Evolutionary conservation across 129 eudicot genomes (phyloP), one percentile per base, ranked within the genome.

Genomic region (Erigeron canadensis): DNA sequence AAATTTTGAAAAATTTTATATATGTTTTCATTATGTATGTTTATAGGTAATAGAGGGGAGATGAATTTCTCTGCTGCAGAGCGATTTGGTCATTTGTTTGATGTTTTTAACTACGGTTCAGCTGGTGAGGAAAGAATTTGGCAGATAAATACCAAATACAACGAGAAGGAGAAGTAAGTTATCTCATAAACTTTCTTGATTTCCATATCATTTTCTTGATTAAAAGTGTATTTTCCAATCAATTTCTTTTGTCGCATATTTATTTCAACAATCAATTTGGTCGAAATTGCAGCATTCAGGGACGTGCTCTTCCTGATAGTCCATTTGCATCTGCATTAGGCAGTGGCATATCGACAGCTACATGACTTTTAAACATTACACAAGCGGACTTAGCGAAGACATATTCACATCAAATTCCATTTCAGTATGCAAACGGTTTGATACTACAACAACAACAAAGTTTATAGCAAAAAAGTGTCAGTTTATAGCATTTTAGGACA

Each of bases 81-180:
- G 70, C 80, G 67, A 39, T 84, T 84, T 77, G 83, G 79, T 72
- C 77, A 80, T 68, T 75, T 84, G 41, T 60, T 84, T 19, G 87
- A 81, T 56, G 86, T 71, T 78, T 75, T 84, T 39, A 82, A 86
- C 47, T 72, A 69, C 66, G 86, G 76, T 3, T 70, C 87, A 28
- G 21, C 70, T 67, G 74, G 62, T n/a, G 89, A 78, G 38, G 82
- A 78, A 67, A 82, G 78, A 72, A 54, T 71, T 71, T 75, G 83
- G 83, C 79, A 61, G 70, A 73, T 77, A 67, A 75, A 74, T 23
- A 78, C 83, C 46, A 75, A 75, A 39, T 82, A 70, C 63, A 63
- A 63, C 39, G 86, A 86, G 48, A 88, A 84, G 61, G 96, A 84
- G 70, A 89, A 88, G 96, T 89, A 86, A 28, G 77, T 63, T 19